Conservation (phyloP, 352 stramenopile genomes). For the Phytophthora parvispora region DNA sequence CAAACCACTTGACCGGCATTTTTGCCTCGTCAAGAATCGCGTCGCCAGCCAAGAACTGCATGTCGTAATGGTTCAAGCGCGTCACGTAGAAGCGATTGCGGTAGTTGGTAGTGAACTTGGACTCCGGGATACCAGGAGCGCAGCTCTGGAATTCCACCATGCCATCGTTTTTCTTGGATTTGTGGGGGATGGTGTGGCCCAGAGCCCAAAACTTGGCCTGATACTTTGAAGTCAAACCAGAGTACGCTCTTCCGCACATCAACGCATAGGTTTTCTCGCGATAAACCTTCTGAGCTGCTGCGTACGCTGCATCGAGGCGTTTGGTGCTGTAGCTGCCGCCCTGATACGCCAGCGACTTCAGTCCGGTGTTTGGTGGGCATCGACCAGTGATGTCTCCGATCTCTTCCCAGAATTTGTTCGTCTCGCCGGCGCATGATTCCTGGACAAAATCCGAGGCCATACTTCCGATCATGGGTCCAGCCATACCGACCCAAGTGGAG, state of each 20-base stretch:
- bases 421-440: background rate
- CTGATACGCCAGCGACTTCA: background rate
- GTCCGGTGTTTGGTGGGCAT: background rate
- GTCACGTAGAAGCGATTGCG: background rate
- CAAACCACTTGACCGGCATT: background rate
- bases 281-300: background rate
- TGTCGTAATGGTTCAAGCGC: background rate
- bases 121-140: background rate
- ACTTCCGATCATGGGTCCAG: constrained; percentile 38
- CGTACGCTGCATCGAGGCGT: background rate
- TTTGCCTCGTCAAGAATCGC: background rate
- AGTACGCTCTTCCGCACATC: background rate
- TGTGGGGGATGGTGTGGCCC: background rate
- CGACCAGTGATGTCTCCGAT: background rate
- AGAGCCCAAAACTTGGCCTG: background rate
- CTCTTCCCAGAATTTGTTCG: background rate
- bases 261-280: background rate
- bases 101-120: background rate
- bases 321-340: background rate
- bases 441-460: constrained; percentile 49
- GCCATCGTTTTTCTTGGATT: background rate
- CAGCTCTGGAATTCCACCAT: constrained; percentile 2
- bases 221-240: background rate
- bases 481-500: constrained; percentile 38
- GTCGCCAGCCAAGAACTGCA: background rate